These are phyloP conservation scores for Russula abietina DNA, from an alignment of 768 basidiomycete genomes.

Conservation along the genomic window DNA sequence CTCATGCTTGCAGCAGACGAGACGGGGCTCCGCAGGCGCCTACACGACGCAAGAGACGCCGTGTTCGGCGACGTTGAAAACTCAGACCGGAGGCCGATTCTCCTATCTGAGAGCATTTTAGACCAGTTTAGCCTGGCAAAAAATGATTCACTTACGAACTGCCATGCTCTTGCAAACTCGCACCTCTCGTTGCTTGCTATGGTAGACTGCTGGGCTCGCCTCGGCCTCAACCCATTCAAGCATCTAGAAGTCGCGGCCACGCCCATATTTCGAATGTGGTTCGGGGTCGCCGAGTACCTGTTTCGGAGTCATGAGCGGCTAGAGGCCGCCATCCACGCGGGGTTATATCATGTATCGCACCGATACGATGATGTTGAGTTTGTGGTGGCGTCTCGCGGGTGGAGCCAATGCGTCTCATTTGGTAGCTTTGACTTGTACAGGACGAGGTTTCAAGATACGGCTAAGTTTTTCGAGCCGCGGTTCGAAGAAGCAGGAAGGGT, in stretches of 20 bases:
- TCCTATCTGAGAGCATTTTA: constrained; percentile 77
- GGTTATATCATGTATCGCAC: constrained; percentile 69
- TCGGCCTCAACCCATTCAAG: constrained; percentile 80
- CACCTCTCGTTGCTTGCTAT: constrained; percentile 93
- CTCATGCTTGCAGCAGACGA: constrained; percentile 72
- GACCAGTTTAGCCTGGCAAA: constrained; percentile 84
- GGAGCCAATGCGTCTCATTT: constrained; percentile 94
- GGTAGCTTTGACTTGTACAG: constrained; percentile 87
- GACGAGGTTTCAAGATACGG: constrained; percentile 71
- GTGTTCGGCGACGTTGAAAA: constrained; percentile 58
- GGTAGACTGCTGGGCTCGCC: constrained; percentile 95
- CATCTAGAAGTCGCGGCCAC: constrained; percentile 93
- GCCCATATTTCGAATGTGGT: constrained; percentile 92
- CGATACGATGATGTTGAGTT: constrained; percentile 91
- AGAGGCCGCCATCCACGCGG: constrained; percentile 65
- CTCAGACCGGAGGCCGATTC: constrained; percentile 50
- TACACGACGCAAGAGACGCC: constrained; percentile 63
- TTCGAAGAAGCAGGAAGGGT: constrained; percentile 82
- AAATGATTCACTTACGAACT: constrained; percentile 20
- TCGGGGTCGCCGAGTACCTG: constrained; percentile 94
- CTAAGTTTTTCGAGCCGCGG: constrained; percentile 74
- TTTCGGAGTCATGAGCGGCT: constrained; percentile 67
- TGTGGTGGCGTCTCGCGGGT: constrained; percentile 85
- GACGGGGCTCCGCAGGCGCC: constrained; percentile 54
- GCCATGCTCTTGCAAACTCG: constrained; percentile 58